Percentiles rank a stretch among this genome's conserved stretches.
Conservation (phyloP, 352 stramenopile species). For the Phytophthora colocasiae region DNA sequence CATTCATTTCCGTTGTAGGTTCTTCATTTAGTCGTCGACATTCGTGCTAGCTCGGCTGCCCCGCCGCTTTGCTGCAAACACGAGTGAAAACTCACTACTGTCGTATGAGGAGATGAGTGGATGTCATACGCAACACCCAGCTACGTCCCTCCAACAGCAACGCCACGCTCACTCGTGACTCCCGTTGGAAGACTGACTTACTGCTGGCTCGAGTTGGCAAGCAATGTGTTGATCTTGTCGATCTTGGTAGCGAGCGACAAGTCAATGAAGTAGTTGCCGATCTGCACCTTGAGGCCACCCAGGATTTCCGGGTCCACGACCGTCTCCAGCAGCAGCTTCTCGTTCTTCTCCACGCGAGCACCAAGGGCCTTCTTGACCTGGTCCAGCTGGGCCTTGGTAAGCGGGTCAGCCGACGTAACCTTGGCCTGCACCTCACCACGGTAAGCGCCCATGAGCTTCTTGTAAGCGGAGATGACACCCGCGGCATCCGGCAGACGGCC, state of each 20-base stretch:
- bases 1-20: conserved; percentile 39
- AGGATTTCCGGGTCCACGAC: conserved; percentile 95
- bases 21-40: conserved; percentile 36
- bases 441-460: conserved; percentile 96
- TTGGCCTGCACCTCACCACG: conserved; percentile 96
- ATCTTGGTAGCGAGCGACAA: conserved; percentile 96
- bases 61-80: conserved; percentile 10
- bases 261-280: conserved; percentile 98
- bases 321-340: conserved; percentile 93
- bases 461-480: conserved; percentile 90
- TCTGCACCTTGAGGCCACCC: conserved; percentile 97
- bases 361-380: conserved; percentile 94
- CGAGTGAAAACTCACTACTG: conserved; percentile 18
- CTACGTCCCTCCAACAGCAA: conserved; percentile 18
- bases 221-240: conserved; percentile 93
- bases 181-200: conserved; percentile 29
- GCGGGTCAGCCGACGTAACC: conserved; percentile 95
- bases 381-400: conserved; percentile 93
- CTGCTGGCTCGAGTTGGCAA: conserved; percentile 70
- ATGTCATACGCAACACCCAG: not conserved
- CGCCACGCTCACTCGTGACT: conserved; percentile 28
- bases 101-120: conserved; percentile 2
- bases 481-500: conserved; percentile 91
- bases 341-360: conserved; percentile 85
- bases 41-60: conserved; percentile 14